Base-by-base conservation (phyloP, 2,329 filamentous ascomycete species). In the Lomentospora prolificans region DNA sequence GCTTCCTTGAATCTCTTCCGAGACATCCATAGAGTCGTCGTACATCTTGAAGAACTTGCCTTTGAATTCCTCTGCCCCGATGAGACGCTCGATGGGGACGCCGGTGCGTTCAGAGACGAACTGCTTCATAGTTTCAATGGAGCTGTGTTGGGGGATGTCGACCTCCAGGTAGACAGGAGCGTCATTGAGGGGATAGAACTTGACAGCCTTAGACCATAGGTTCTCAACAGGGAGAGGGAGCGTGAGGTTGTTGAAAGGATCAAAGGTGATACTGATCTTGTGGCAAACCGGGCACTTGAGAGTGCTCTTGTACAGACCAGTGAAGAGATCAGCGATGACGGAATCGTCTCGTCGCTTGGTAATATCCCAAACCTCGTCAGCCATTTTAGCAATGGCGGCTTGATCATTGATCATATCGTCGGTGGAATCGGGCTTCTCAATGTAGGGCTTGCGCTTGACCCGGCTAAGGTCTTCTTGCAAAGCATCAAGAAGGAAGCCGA, bases 241-340 rank as follows among this genome's bases (percentile, higher is more conserved):
- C 0, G 94, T 96, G 58, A 99, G 73, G 61, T 95, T 94, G 69
- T 90, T 96, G 76, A 95, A 99, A 0, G 94, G 94, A 67, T 99
- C 94, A 65, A 99, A 99, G 0, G 94, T 97, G 64, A 99, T 96
- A 79, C 91, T 96, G 70, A 97, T 87, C 72, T 97, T 99, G 62
- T 86, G 80, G 68, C 94, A 99, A 6, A 80, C 81, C 0, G 94
- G 94, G 66, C 94, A 99, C 60, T 94, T 86, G 60, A 99, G 80
- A 0, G 92, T 97, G 48, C 95, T 97, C 73, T 97, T 96, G 79
- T 97, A 99, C 79, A 97, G 90, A 60, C 94, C 94, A 22, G 90
- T 95, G 69, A 99, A 99, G 9, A 99, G 78, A 66, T 99, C 94
- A 57, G 90, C 92, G 61, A 96, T 89, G 41, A 97, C 87, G 0